Base-by-base conservation (phyloP, 2,329 filamentous ascomycete species). In the Capronia americana region DNA sequence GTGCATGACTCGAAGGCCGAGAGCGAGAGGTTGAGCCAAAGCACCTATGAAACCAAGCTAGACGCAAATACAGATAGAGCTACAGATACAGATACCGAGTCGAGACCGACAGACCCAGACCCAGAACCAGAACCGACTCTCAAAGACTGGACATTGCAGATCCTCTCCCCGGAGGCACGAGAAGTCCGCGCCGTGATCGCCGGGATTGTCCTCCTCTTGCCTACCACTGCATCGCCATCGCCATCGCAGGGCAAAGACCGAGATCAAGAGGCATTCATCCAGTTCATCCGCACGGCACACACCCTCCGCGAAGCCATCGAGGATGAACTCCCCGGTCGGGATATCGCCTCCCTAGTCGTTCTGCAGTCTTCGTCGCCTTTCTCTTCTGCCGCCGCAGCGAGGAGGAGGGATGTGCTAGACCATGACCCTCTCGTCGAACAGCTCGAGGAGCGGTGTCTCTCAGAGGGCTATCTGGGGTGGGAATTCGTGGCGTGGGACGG, bases 171-270 rank as follows among this genome's bases (percentile, higher is more conserved):
- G 0, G 79, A 80, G 59, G 81, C 81, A 0, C 73, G 72, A 6
- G 78, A 81, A 67, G 81, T 82, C 4, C 76, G 81, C 41, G 77
- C 80, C 34, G 81, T 79, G 0, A 77, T 83, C 26, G 81, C 80
- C 1, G 81, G 79, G 0, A 69, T 82, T 10, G 66, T 82, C 2
- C 70, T 82, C 0, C 75, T 77, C 34, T 69, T 81, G 1, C 74
- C 70, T 17, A 77, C 20, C 48, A 26, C 48, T 8, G n/a, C n/a
- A n/a, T n/a, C n/a, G n/a, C n/a, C 46, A 10, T 10, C 46, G 14
- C 17, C 63, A 24, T 30, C 26, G 6, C 50, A 53, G 38, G 17
- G 26, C 8, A 57, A 12, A 23, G 28, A 12, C 56, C 65, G 10
- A 20, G 53, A 30, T 38, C 55, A 10, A 48, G 55, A 10, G 11